Evolutionary conservation across 148 eudicot species (phyloP).

Genomic region (Fagopyrum esculentum): DNA sequence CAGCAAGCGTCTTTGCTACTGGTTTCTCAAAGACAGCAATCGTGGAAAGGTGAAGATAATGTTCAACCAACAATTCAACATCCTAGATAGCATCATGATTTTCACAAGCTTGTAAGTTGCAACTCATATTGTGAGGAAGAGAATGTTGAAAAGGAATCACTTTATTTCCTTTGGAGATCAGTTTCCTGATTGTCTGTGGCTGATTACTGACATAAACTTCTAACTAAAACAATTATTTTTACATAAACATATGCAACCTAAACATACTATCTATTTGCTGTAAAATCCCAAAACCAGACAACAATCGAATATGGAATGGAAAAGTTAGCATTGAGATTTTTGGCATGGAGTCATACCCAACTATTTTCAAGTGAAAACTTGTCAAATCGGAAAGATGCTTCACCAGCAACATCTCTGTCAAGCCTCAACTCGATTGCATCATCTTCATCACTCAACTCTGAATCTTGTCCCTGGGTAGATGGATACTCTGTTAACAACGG

Average conservation of each 20-base stretch:
- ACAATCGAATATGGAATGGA: background rate
- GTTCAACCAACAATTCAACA: background rate
- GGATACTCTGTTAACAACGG: constrained; percentile 6
- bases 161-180: background rate
- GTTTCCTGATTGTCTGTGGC: background rate
- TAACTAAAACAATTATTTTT: background rate
- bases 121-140: background rate
- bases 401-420: constrained; percentile 60
- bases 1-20: constrained; percentile 62
- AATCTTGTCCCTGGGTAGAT: background rate
- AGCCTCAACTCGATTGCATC: constrained; percentile 23
- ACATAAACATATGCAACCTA: background rate
- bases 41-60: constrained; percentile 29
- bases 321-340: background rate
- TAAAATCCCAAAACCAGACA: background rate
- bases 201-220: background rate
- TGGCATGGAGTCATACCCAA: constrained; percentile 36
- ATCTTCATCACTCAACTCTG: background rate
- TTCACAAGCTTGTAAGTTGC: background rate
- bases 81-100: background rate
- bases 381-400: constrained; percentile 54
- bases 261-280: background rate
- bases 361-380: constrained; percentile 40
- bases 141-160: background rate
- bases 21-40: constrained; percentile 42